Evolutionary conservation across 768 basidiomycete species (phyloP).

Genomic region (Leccinum ochraceum): DNA sequence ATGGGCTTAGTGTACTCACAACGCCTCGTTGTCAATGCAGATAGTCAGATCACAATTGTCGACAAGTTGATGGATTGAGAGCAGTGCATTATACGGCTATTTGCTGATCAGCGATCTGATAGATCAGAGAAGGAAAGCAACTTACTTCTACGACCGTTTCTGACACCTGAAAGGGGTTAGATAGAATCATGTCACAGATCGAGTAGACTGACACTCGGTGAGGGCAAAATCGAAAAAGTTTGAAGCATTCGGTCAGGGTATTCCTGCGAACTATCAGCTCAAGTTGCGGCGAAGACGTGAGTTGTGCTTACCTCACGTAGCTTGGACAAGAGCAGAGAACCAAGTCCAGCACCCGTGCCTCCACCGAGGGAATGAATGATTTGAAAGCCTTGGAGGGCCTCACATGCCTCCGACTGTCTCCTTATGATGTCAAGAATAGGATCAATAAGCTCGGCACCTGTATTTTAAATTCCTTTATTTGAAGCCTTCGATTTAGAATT

Average conservation of each 20-base stretch:
- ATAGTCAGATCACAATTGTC: slow-evolving; percentile 85
- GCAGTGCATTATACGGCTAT: slow-evolving; percentile 80
- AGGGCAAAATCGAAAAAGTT: slow-evolving; percentile 55
- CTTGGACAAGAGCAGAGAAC: slow-evolving; percentile 78
- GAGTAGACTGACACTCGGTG: slow-evolving; percentile 47
- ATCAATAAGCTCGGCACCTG: slow-evolving; percentile 91
- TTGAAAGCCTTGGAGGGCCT: slow-evolving; percentile 91
- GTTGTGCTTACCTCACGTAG: slow-evolving; percentile 63
- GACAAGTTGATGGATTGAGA: slow-evolving; percentile 87
- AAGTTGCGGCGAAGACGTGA: neutral
- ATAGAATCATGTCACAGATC: neutral
- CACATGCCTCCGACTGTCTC: slow-evolving; percentile 77
- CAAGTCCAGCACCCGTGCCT: slow-evolving; percentile 87
- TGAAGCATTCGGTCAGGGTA: slow-evolving; percentile 49
- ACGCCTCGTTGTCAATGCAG: slow-evolving; percentile 85
- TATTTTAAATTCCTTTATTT: neutral
- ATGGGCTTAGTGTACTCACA: slow-evolving; percentile 45
- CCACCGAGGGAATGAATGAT: slow-evolving; percentile 89
- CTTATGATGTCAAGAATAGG: slow-evolving; percentile 80
- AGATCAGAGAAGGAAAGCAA: neutral
- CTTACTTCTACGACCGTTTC: slow-evolving; percentile 56
- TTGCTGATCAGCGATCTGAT: slow-evolving; percentile 11
- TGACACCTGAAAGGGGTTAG: slow-evolving; percentile 36
- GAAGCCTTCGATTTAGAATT: neutral
- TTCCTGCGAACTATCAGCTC: slow-evolving; percentile 48